A percentile compares a stretch with the other conserved stretches of the same genome.
Conservation (phyloP, 257 asterid genomes). For the Solanum gandarillasii region DNA sequence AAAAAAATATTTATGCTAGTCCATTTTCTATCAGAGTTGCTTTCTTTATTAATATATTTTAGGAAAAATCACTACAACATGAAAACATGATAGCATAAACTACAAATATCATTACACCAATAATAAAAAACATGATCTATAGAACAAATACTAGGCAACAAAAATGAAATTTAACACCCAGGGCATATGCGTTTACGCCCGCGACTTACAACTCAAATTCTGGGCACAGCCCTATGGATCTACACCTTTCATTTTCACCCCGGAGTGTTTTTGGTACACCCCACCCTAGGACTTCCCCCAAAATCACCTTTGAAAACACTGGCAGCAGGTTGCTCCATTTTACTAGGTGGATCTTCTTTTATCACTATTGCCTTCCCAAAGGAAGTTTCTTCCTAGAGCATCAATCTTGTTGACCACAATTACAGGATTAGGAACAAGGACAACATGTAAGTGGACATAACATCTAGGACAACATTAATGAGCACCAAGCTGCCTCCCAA, state of each 20-base stretch:
- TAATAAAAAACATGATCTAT: background rate
- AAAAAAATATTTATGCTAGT: too few species aligned
- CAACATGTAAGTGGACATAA: background rate
- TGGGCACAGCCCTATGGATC: background rate
- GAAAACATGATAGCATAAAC: background rate
- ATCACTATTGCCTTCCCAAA: background rate
- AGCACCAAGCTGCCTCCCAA: background rate
- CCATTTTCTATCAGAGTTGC: too few species aligned
- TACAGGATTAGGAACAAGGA: background rate
- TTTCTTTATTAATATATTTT: too few species aligned
- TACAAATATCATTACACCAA: background rate
- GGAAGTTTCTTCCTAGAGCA: background rate
- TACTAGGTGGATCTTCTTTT: background rate
- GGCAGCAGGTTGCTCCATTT: background rate
- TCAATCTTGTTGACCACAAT: background rate
- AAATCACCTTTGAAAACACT: background rate
- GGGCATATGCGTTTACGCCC: background rate
- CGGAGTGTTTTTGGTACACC: background rate
- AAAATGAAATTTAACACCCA: background rate
- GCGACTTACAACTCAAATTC: background rate
- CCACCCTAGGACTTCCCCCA: background rate
- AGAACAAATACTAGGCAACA: background rate
- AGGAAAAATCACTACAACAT: background rate
- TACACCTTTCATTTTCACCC: background rate
- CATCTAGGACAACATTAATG: background rate